Base-by-base conservation (phyloP, 2,329 filamentous ascomycete genomes). In the Aspergillus sojae region DNA sequence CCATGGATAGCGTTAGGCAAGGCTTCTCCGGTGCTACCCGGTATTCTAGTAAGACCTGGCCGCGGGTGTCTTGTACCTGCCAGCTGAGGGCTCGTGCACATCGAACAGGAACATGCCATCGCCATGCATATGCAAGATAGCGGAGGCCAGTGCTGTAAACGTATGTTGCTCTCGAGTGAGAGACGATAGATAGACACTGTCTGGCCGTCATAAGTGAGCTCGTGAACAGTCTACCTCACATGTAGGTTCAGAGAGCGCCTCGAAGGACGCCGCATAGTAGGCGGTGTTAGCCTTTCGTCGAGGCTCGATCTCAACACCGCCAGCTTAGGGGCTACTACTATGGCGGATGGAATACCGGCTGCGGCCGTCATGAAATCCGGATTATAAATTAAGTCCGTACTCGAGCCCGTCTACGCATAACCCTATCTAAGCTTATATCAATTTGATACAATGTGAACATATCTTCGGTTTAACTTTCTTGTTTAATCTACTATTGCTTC, bases 11-110 rank as follows among this genome's bases (percentile, higher is more conserved):
- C 2, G 63, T 65, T n/a, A 68, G 67, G 48, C 66, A 65, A 21
- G 66, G 68, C 34, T 71, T 53, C 58, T 74, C 72, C 2, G 72
- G 72, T 3, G 73, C 69, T 23, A 71, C 28, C 23, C 71, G 68
- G 57, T 72, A 73, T 34, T 72, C 71, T 16, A 73, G 67, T 23
- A 74, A 74, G 21, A 73, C 60, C 45, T 66, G 69, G 11, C 71
- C 62, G 0, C 66, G 63, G 9, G 66, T 67, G 39, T 64, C 45
- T 16, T 67, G 61, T 2, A 71, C 72, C 19, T 65, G 57, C 11
- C 54, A 34, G 3, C 60, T 48, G 26, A 71, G 58, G n/a, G 26
- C 50, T 10, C 62, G 62, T 16, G 26, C 57, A 69, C 67, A 21
- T 62, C 56, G 11, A 69, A 69, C 9, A 65, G 45, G 54, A 74